Base-by-base conservation (phyloP, 139 green algal genomes). In the Prasinococcaceae sp. region DNA sequence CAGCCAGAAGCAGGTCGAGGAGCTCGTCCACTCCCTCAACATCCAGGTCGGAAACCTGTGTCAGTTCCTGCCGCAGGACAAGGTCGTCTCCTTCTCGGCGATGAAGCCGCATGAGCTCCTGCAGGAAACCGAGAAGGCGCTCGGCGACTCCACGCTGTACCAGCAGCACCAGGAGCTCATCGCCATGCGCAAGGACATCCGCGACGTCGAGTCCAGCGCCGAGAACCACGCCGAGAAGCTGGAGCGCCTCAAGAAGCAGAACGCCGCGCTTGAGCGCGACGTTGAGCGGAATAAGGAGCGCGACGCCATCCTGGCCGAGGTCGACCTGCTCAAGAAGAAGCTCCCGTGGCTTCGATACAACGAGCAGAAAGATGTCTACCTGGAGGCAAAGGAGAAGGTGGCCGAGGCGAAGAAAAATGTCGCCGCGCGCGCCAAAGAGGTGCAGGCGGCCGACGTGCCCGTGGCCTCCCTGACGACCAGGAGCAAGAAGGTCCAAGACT, bases 41-140 rank as follows among this genome's bases (percentile, higher is more conserved):
- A 79, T 97, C 14, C 90, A 98, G 74, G 75, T 98, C 30, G 84
- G 94, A 60, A 98, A 97, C 74, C 68, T 98, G 6, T 95, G 86
- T 48, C 65, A 92, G 82, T 94, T 96, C 55, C 76, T 96, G 50
- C 86, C 84, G 5, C 88, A 96, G 71, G 89, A 97, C 68, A 79
- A 80, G 48, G 89, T 98, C 33, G 62, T 69, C 4, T 73, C 83
- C 48, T 98, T 98, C 73, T 79, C 90, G 0, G 55, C 56, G 2
- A 68, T 97, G 65, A 76, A 78, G 40, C 65, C 77, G 0, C 53
- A 66, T 4, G 58, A 92, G 63, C 73, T 96, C 41, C 79, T 98
- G 54, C 23, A 59, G 29, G 81, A 86, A 16, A 98, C 90, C 0
- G 73, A 96, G 68, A 84, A 76, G 56, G 83, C 88, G 2, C 75